These are phyloP conservation scores for Ceratobasidium sp. DNA, from an alignment of 1,284 basidiomycete genomes.

Conservation along the genomic window DNA sequence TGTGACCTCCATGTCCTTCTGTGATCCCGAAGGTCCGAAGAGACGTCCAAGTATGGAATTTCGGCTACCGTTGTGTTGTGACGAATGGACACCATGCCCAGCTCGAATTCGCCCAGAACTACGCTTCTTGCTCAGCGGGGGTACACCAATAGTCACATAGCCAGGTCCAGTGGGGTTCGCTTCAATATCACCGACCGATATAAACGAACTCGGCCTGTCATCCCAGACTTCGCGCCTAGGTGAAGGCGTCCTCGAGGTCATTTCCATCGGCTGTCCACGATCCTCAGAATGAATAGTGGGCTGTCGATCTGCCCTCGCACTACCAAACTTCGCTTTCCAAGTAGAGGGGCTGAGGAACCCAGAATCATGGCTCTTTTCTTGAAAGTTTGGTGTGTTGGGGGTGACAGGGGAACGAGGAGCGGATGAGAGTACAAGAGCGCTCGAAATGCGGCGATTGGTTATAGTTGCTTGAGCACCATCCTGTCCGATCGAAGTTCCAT, in stretches of 20 bases:
- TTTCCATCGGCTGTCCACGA: constrained; percentile 4
- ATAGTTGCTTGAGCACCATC: constrained; percentile 1
- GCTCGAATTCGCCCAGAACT: background rate
- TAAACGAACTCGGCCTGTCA: background rate
- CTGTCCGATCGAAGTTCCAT: background rate
- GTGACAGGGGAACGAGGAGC: constrained; percentile 22
- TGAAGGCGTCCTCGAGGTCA: background rate
- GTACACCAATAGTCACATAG: constrained; percentile 15
- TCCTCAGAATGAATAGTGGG: background rate
- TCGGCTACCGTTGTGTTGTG: background rate
- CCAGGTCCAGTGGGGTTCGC: background rate
- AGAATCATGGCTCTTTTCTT: constrained; percentile 15
- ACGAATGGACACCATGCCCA: constrained; percentile 7
- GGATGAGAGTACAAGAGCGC: constrained; percentile 13
- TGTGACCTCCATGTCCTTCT: constrained; percentile 28
- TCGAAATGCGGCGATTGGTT: background rate
- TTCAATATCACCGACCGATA: constrained; percentile 9
- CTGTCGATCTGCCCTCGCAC: background rate
- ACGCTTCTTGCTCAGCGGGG: constrained; percentile 35
- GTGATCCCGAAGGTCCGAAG: constrained; percentile 4
- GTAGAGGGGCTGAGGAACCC: constrained; percentile 19
- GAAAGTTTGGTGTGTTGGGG: constrained; percentile 15
- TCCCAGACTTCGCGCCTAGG: constrained; percentile 34
- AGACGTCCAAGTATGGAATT: constrained; percentile 20
- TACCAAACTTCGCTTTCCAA: constrained; percentile 6